Evolutionary conservation across 495 filamentous ascomycete genomes (phyloP).

Genomic region (Neurospora sp.): DNA sequence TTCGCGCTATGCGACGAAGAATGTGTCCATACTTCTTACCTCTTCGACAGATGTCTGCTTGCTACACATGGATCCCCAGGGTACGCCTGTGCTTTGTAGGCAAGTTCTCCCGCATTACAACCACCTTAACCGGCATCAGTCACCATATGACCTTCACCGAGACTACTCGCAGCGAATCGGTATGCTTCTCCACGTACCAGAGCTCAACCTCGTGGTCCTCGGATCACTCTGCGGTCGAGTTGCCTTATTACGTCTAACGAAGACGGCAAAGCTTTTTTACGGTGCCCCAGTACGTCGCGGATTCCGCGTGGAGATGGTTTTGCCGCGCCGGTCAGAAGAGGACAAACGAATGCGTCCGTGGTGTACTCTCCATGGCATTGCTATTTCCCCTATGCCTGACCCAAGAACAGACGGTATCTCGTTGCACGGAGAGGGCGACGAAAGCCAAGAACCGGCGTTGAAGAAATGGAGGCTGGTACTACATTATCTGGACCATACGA

Average conservation of each 20-base stretch:
- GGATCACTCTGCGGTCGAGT: conserved; percentile 67
- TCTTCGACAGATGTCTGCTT: conserved; percentile 50
- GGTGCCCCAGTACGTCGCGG: conserved; percentile 17
- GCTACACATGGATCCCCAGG: conserved; percentile 32
- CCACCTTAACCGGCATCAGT: conserved; percentile 32
- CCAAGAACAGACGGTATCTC: conserved; percentile 36
- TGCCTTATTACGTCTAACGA: conserved; percentile 61
- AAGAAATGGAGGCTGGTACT: conserved; percentile 62
- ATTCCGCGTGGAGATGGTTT: conserved; percentile 34
- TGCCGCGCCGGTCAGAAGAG: conserved; percentile 32
- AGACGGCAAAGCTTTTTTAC: conserved; percentile 31
- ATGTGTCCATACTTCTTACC: conserved; percentile 43
- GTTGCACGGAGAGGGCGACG: conserved; percentile 20
- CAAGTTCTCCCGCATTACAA: conserved; percentile 36
- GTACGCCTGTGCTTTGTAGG: conserved; percentile 29
- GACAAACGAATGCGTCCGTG: conserved; percentile 22
- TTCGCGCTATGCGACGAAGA: conserved; percentile 4
- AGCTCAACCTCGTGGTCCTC: conserved; percentile 64
- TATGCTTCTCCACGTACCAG: conserved; percentile 66
- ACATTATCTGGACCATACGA: conserved; percentile 62
- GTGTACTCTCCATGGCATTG: conserved; percentile 32
- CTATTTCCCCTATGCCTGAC: conserved; percentile 32
- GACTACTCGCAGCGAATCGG: conserved; percentile 55
- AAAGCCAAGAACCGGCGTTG: conserved; percentile 10
- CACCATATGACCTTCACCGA: conserved; percentile 29